These are phyloP conservation scores for Backusella luteola DNA, from an alignment of 192 early-diverging fungal species.

Conservation along the genomic window DNA sequence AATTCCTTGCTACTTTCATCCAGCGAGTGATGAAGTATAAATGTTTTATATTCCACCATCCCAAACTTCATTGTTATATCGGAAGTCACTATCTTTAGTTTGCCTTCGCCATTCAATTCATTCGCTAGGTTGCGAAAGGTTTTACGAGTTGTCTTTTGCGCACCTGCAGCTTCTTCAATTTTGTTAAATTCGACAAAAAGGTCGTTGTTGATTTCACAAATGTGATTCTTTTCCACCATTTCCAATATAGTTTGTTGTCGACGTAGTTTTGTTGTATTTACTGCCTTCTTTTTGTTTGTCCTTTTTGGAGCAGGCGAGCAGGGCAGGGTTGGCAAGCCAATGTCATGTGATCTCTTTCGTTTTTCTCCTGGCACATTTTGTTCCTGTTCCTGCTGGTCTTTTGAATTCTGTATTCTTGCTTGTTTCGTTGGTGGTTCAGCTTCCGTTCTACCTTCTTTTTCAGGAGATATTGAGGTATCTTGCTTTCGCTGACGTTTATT, in stretches of 20 bases:
- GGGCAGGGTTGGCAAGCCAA: background rate
- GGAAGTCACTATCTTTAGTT: background rate
- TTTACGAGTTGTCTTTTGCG: background rate
- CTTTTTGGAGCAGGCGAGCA: background rate
- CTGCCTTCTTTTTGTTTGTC: background rate
- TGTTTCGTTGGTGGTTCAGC: background rate
- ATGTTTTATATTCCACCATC: background rate
- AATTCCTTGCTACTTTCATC: background rate
- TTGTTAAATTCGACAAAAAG: background rate
- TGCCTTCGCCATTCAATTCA: background rate
- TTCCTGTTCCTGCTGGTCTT: background rate
- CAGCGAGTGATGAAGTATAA: background rate
- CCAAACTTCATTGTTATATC: background rate
- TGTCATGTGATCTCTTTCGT: background rate
- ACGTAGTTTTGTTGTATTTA: slow-evolving; percentile 1
- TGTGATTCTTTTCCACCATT: background rate
- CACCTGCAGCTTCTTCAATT: background rate
- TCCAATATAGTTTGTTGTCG: background rate
- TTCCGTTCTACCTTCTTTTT: background rate
- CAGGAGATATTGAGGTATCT: background rate
- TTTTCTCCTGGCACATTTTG: background rate
- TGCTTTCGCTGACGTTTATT: background rate
- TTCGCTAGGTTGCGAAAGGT: background rate
- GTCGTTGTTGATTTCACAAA: background rate
- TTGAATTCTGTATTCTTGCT: background rate